Conservation (phyloP, 1,284 basidiomycete species). For the Heliocybe sulcata region DNA sequence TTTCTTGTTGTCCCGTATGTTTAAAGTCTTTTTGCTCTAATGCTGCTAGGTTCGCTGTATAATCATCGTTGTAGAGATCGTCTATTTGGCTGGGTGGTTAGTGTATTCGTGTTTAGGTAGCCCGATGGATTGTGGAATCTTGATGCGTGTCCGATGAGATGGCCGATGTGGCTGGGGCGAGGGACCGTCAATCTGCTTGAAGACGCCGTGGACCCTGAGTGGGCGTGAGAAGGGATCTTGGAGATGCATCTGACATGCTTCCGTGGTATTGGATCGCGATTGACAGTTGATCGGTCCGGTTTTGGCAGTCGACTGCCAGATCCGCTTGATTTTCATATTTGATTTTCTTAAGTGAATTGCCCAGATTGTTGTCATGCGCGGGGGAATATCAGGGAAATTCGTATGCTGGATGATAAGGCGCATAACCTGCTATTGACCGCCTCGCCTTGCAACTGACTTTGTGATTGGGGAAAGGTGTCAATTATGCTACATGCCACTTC, state of each 20-base stretch:
- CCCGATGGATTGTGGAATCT: no score
- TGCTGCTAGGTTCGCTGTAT: background rate
- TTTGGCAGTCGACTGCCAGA: background rate
- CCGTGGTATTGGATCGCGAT: background rate
- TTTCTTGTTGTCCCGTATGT: background rate
- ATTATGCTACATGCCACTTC: constrained; percentile 36
- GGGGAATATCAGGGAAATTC: no score
- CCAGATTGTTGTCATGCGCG: no score
- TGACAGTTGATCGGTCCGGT: background rate
- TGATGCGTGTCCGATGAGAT: background rate
- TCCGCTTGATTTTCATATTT: background rate
- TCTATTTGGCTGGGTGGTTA: background rate
- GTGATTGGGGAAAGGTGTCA: no score
- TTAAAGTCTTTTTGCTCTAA: background rate
- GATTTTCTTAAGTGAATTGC: background rate
- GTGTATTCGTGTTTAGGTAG: no score
- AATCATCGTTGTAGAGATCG: background rate
- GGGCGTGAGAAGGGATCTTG: background rate
- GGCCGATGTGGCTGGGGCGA: background rate
- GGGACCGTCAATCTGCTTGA: background rate
- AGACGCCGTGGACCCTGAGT: background rate
- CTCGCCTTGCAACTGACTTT: no score
- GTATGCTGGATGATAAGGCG: no score
- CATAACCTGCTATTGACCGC: no score
- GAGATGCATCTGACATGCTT: background rate